phyloP scores from a whole-genome alignment of 2,329 filamentous ascomycete genomes.

The Didymella glomerata region DNA sequence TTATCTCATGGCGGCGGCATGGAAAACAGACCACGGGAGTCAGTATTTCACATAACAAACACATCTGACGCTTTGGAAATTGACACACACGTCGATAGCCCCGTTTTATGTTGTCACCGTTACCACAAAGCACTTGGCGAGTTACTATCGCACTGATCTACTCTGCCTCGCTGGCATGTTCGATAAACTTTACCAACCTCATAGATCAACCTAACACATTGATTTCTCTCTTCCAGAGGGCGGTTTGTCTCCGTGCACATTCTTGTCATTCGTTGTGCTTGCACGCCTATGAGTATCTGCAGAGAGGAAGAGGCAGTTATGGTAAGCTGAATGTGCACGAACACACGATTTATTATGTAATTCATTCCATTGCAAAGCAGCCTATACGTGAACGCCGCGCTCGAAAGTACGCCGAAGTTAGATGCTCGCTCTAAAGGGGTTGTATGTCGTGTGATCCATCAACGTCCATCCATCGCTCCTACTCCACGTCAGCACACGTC shows the following conservation, averaged over 20 bases:
- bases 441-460: conserved; percentile 12
- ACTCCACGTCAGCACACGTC: not conserved
- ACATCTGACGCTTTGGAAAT: no score
- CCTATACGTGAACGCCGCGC: conserved; percentile 42
- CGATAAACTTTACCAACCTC: no score
- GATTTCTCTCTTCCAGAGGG: not conserved
- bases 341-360: not conserved
- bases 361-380: conserved; percentile 17
- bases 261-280: not conserved
- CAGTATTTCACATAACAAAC: no score
- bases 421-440: conserved; percentile 33
- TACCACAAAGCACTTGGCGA: no score
- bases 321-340: no score
- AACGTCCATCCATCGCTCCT: conserved; percentile 2
- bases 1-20: no score
- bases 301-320: not conserved
- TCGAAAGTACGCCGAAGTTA: conserved; percentile 37
- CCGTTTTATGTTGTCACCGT: no score
- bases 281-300: not conserved
- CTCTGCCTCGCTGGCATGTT: no score
- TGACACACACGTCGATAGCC: no score
- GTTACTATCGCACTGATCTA: no score
- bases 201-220: no score
- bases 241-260: not conserved
- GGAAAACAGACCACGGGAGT: no score